A percentile compares a stretch with the other conserved stretches of the same genome.
Conservation (phyloP, 106 monocot genomes). For the Dioscorea dumetorum region DNA sequence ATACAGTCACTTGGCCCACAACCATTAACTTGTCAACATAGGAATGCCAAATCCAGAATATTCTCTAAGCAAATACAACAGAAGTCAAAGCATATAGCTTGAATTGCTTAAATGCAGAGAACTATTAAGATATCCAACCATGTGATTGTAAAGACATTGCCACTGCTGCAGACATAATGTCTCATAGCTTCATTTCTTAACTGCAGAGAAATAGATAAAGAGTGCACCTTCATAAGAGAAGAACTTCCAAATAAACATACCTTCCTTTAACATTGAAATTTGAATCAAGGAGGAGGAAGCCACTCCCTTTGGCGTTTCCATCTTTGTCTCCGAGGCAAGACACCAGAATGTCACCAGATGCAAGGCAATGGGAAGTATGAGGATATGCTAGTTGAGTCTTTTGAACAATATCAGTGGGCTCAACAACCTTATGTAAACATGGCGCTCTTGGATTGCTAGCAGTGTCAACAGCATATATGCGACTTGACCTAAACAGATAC, state of each 20-base stretch:
- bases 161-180: too few species aligned
- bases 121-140: too few species aligned
- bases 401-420: slow-evolving; percentile 67
- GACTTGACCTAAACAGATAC: slow-evolving; percentile 52
- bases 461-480: slow-evolving; percentile 82
- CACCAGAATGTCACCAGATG: slow-evolving; percentile 92
- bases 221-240: too few species aligned
- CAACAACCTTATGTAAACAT: slow-evolving; percentile 73
- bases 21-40: too few species aligned
- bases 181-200: too few species aligned
- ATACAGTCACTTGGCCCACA: too few species aligned
- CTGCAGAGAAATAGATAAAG: too few species aligned
- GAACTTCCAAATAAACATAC: slow-evolving; percentile 15
- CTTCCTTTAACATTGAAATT: slow-evolving; percentile 98
- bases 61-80: too few species aligned
- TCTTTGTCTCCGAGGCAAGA: slow-evolving; percentile 97
- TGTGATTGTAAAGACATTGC: too few species aligned
- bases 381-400: slow-evolving; percentile 90
- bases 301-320: slow-evolving; percentile 79
- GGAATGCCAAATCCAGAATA: too few species aligned
- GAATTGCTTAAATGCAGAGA: too few species aligned
- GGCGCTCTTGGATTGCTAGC: slow-evolving; percentile 68
- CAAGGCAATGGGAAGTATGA: slow-evolving; percentile 94
- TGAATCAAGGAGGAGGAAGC: slow-evolving; percentile 94
- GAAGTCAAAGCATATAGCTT: too few species aligned